Conservation (phyloP, 257 asterid genomes). For the Salvia miltiorrhiza region DNA sequence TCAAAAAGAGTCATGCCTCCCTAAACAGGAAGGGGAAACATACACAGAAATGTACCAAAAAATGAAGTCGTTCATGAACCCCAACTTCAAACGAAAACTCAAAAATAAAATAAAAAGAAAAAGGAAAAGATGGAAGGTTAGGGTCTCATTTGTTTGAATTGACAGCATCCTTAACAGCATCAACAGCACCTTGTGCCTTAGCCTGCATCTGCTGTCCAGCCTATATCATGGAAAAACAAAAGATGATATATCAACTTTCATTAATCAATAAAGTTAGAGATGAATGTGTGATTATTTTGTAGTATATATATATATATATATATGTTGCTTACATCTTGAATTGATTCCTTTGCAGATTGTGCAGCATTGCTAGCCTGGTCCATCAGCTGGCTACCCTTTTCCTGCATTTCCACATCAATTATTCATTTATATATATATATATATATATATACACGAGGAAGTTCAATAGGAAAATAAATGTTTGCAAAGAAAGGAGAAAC, state of each 20-base stretch:
- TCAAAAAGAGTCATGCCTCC: background rate
- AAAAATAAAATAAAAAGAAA: background rate
- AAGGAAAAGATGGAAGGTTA: background rate
- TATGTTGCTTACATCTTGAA: conserved; percentile 17
- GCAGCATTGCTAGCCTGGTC: conserved; percentile 54
- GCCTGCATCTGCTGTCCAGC: conserved; percentile 41
- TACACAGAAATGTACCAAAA: background rate
- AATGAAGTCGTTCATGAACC: background rate
- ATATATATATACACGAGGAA: no score
- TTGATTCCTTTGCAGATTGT: conserved; percentile 51
- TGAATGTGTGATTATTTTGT: no score
- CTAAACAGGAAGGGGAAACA: background rate
- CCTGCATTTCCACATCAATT: conserved; percentile 27
- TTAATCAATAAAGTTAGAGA: no score
- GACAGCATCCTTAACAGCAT: conserved; percentile 42
- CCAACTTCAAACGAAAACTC: background rate
- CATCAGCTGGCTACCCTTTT: conserved; percentile 53
- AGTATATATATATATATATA: no score
- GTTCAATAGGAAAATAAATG: no score
- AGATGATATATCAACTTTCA: background rate
- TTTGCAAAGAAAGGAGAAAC: no score
- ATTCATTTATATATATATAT: no score
- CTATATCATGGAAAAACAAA: conserved; percentile 10
- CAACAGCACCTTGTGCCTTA: conserved; percentile 46
- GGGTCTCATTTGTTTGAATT: conserved; percentile 39